Conservation (phyloP, 352 stramenopile genomes). For the Aphanomyces invadans region DNA sequence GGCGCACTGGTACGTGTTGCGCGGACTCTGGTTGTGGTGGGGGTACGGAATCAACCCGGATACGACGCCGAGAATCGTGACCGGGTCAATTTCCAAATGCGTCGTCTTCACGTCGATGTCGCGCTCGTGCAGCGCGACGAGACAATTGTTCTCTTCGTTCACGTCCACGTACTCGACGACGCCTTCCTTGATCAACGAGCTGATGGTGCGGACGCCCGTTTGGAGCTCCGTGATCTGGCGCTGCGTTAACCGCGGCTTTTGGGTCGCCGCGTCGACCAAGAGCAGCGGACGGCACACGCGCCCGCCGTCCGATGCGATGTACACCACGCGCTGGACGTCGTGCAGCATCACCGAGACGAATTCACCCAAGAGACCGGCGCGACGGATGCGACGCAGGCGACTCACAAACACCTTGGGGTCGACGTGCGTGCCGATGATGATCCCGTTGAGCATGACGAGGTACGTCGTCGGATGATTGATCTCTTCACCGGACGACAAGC, state of each 20-base stretch:
- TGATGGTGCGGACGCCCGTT: conserved; percentile 62
- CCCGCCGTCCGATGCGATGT: conserved; percentile 98
- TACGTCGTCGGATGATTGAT: conserved; percentile 93
- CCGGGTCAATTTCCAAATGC: conserved; percentile 99
- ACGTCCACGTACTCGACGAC: conserved; percentile 99
- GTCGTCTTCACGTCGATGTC: conserved; percentile 90
- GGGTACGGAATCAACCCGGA: conserved; percentile 98
- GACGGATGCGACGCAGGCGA: conserved; percentile 68
- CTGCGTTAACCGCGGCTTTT: conserved; percentile 90
- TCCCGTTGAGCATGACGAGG: conserved; percentile 98
- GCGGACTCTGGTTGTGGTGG: conserved; percentile 98
- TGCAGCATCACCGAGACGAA: conserved; percentile 99
- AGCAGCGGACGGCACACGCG: conserved; percentile 96
- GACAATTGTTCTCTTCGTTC: conserved; percentile 99
- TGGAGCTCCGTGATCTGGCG: conserved; percentile 91
- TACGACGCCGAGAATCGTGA: conserved; percentile 98
- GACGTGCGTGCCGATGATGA: conserved; percentile 96
- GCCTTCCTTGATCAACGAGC: conserved; percentile 87
- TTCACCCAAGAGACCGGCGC: conserved; percentile 85
- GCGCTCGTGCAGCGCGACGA: conserved; percentile 94
- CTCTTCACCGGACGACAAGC: conserved; percentile 92
- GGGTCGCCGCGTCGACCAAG: conserved; percentile 85
- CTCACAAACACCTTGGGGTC: conserved; percentile 88
- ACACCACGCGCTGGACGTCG: conserved; percentile 93
- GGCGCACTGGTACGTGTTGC: conserved; percentile 99